Conservation (phyloP, 768 basidiomycete species). For the Butyriboletus loyo region DNA sequence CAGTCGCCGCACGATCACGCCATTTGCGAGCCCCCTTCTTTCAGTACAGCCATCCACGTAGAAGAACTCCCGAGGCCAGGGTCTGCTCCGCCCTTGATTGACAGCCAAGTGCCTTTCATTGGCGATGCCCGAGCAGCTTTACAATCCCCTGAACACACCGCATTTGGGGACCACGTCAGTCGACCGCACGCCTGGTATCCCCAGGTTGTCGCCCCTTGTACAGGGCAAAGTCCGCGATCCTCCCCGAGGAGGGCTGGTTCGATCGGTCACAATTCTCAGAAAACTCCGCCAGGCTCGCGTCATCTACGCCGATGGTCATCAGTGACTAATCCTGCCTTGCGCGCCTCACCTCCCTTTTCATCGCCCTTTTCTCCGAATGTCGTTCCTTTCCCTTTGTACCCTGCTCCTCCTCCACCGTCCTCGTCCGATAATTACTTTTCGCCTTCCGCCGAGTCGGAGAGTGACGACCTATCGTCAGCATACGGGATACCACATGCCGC, state of each 20-base stretch:
- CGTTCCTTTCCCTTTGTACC: conserved; percentile 20
- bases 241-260: conserved; percentile 31
- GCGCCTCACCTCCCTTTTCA: conserved; percentile 18
- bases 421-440: conserved; percentile 14
- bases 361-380: conserved; percentile 10
- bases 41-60: conserved; percentile 21
- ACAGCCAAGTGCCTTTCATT: conserved; percentile 27
- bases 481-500: conserved; percentile 17
- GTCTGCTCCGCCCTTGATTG: conserved; percentile 30
- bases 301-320: conserved; percentile 32
- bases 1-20: conserved; percentile 29
- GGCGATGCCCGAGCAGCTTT: conserved; percentile 26
- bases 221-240: conserved; percentile 32
- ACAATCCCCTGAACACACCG: conserved; percentile 12
- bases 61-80: conserved; percentile 26
- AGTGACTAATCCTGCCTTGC: conserved; percentile 27
- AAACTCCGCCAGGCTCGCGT: conserved; percentile 27
- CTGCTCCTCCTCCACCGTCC: not conserved
- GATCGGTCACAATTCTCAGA: conserved; percentile 31
- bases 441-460: conserved; percentile 24
- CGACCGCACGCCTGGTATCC: conserved; percentile 22
- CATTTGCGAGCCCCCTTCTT: conserved; percentile 25
- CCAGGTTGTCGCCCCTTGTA: conserved; percentile 11
- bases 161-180: conserved; percentile 14
- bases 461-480: conserved; percentile 14